Evolutionary conservation across 805 yeast genomes (phyloP), one percentile per base, ranked within the genome.

Genomic region (Yamadazyma tumulicola): DNA sequence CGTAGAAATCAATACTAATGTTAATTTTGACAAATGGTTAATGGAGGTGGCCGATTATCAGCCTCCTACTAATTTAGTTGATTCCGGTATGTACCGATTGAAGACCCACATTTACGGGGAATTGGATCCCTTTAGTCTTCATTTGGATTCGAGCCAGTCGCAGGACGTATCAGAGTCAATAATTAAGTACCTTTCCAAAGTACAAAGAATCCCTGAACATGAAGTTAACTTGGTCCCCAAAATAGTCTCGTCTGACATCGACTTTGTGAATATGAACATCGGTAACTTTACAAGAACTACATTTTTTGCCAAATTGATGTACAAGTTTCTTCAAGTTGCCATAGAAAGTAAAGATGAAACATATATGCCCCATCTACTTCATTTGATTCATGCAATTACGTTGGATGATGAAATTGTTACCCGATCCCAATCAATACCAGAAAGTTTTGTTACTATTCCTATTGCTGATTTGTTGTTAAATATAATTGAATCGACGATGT

Each of bases 11-110:
- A 50, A 60, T 2, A 67, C 61, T 17, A 57, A 62, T 9, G 47
- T 57, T 0, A 55, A 63, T 10, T 69, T 77, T 38, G 83, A 77
- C 42, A 55, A 53, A 3, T 59, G 72, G 34, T 62, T 93, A 34
- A 60, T 66, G 22, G 85, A 85, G 46, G 67, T 79, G 21, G 79
- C 95, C 1, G 75, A 68, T 22, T 78, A 70, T 44, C 67, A 67
- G n/a, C 70, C 82, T 1, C 93, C 94, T 3, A 60, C 71, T 4
- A 75, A 79, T 4, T 45, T 71, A 13, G 55, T 71, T 16, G 83
- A 83, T 43, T 57, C 69, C 15, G 86, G 95, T 2, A 54, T 74
- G 17, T 91, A 84, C 56, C 65, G 77, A 18, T 67, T 93, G 40
- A 87, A 84, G 49, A 69, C 73, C 3, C 70, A 77, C 32, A 60